phyloP scores from a whole-genome alignment of 441 rosid genomes.

The Arabidopsis hybrid region DNA sequence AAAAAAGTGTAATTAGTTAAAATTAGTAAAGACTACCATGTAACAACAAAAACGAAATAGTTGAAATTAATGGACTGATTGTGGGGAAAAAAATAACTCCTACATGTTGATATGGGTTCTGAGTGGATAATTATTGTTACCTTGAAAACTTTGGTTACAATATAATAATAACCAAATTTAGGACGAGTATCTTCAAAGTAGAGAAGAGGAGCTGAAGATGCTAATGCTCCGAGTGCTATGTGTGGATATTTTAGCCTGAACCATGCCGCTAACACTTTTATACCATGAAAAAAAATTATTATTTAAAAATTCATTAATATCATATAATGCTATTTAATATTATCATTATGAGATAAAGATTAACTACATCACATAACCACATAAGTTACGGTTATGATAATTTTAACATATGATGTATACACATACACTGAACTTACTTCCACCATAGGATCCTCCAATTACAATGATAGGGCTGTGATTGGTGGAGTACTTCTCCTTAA shows the following conservation, averaged over 20 bases:
- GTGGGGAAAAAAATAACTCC: background rate
- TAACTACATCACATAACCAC: constrained; percentile 9
- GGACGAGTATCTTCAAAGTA: constrained; percentile 60
- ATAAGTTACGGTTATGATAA: constrained; percentile 6
- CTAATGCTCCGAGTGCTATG: constrained; percentile 58
- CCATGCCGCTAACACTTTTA: constrained; percentile 61
- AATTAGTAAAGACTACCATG: background rate
- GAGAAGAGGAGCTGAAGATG: constrained; percentile 76
- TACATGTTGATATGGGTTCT: background rate
- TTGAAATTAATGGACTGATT: background rate
- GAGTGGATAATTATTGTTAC: constrained; percentile 40
- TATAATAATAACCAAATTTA: constrained; percentile 49
- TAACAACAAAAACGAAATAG: background rate
- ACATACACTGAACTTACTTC: constrained; percentile 58
- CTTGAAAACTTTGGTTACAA: constrained; percentile 59
- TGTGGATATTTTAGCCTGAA: constrained; percentile 68
- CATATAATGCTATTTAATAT: background rate
- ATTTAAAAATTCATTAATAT: background rate
- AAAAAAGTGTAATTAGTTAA: background rate
- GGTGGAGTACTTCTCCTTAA: constrained; percentile 55
- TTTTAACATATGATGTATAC: background rate
- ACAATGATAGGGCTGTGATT: constrained; percentile 67
- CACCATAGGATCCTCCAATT: constrained; percentile 81
- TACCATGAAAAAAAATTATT: constrained; percentile 12
- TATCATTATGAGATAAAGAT: background rate